phyloP scores from a whole-genome alignment of 768 basidiomycete genomes.

The Suillus fuscotomentosus region DNA sequence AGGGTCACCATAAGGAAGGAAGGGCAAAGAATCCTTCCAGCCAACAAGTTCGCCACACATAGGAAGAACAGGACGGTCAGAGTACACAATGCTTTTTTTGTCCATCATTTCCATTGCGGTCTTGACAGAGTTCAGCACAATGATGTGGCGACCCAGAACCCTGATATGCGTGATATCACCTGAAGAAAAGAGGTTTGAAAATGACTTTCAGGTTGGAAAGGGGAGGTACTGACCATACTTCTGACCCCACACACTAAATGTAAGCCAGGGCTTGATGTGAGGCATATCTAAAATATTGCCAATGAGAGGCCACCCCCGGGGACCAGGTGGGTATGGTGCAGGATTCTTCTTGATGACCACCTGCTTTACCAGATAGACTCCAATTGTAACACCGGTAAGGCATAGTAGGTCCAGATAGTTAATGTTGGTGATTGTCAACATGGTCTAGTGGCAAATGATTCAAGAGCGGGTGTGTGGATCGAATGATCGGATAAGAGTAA shows the following conservation, averaged over 20 bases:
- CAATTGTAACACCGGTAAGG: neutral
- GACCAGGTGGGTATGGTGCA: neutral
- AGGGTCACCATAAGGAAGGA: constrained; percentile 39
- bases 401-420: neutral
- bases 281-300: neutral
- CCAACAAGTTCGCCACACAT: constrained; percentile 37
- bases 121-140: neutral
- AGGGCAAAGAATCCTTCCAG: constrained; percentile 33
- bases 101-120: neutral
- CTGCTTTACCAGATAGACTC: neutral
- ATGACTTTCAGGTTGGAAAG: neutral
- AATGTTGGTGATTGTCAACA: neutral
- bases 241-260: neutral
- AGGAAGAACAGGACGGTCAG: constrained; percentile 53
- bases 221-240: neutral
- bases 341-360: neutral
- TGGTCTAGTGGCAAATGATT: neutral
- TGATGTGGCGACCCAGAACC: neutral
- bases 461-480: neutral
- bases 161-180: neutral
- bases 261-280: neutral
- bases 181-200: neutral
- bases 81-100: constrained; percentile 34
- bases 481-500: neutral
- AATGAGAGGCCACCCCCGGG: neutral